phyloP scores from a whole-genome alignment of 1,284 basidiomycete genomes.

The Sanghuangporus sanghuang region DNA sequence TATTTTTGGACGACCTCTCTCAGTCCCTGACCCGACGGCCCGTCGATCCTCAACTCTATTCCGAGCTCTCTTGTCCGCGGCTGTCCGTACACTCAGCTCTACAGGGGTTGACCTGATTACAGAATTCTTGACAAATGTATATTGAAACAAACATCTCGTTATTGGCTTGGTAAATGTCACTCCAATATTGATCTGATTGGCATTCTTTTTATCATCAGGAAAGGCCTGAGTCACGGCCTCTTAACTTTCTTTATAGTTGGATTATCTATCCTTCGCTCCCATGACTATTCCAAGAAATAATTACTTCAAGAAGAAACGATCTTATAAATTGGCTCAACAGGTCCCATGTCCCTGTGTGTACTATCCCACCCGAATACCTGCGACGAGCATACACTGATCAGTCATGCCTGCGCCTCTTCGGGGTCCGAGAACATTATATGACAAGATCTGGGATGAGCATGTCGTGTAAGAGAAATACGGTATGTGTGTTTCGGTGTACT shows the following conservation, averaged over 20 bases:
- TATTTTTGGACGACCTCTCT: neutral
- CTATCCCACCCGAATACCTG: no score
- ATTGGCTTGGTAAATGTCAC: no score
- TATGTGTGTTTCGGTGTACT: neutral
- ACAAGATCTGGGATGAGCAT: slow-evolving; percentile 96
- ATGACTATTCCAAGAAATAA: neutral
- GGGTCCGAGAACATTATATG: slow-evolving; percentile 81
- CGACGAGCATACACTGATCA: neutral
- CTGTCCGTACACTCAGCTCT: no score
- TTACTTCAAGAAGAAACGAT: neutral
- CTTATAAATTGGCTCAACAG: neutral
- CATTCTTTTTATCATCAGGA: neutral
- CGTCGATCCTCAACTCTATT: neutral
- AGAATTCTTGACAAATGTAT: no score
- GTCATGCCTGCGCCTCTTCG: slow-evolving; percentile 37
- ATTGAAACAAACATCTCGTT: no score
- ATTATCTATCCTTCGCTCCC: neutral
- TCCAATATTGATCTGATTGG: neutral
- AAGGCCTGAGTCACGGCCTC: neutral
- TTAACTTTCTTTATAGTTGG: neutral
- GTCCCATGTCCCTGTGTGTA: neutral
- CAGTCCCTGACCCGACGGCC: no score
- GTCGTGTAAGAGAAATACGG: slow-evolving; percentile 58
- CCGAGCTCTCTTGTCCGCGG: no score
- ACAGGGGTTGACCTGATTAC: no score